Evolutionary conservation across 768 basidiomycete genomes (phyloP), one percentile per base, ranked within the genome.

Genomic region (Chlorophyllum brunneum): DNA sequence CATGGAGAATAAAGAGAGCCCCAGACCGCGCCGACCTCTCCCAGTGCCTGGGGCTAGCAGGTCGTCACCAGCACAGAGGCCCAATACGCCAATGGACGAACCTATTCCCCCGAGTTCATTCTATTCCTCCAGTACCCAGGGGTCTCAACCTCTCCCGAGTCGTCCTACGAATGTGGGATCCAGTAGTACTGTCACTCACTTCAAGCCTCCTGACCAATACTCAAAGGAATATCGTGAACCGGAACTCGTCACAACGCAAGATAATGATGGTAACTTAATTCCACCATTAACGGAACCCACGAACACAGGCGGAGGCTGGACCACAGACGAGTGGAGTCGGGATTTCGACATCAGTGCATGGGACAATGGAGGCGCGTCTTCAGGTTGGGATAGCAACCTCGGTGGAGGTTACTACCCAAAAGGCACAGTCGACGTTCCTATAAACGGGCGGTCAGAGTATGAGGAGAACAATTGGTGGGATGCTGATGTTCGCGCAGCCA

Each of bases 381-480:
- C 30, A 42, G 38, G 31, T 10, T 47, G 39, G 54, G 42, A 27
- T 36, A 48, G 24, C 44, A 56, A 55, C 16, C 64, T 63, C 44
- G 63, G 65, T 41, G 59, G 65, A 51, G 68, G 68, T 33, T 67
- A 62, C 51, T 43, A 59, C 23, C 55, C 61, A 13, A 57, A 55
- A 43, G 46, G 59, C 6, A 65, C 67, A 40, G 55, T 61, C 36
- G 68, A 69, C 2, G 65, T 71, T 65, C 55, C 65, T 37, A 86
- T 91, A 58, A 79, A 82, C 67, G 86, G 83, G 5, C 73, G 88
- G 40, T 72, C 75, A 47, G 70, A 69, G 6, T 61, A 70, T 2
- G 86, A 91, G 61, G 88, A 91, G 65, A 66, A 64, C 16, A 69
- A 71, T 40, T 91, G 88, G 89, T 90, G 83, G 83, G 78, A 86